phyloP scores from a whole-genome alignment of 768 basidiomycete genomes.

The Naganishia friedmannii region DNA sequence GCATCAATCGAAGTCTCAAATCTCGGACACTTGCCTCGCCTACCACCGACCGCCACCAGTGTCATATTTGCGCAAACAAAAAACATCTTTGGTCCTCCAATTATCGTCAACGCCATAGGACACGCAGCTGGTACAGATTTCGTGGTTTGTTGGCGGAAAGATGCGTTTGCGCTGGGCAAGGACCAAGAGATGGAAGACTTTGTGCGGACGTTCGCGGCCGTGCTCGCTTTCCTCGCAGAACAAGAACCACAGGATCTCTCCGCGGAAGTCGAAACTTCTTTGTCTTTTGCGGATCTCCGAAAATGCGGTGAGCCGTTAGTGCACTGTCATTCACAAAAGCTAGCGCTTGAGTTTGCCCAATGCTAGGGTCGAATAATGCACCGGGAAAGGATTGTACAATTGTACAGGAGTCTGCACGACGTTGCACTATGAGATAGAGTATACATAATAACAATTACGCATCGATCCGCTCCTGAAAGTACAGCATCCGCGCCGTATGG shows the following conservation, averaged over 20 bases:
- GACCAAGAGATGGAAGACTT: neutral
- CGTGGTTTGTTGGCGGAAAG: neutral
- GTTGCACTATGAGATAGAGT: too few relatives aligned
- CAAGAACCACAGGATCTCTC: neutral
- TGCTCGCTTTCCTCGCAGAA: neutral
- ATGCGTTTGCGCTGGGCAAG: neutral
- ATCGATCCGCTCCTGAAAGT: too few relatives aligned
- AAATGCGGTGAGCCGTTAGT: neutral
- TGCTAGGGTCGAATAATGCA: too few relatives aligned
- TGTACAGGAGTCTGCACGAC: too few relatives aligned
- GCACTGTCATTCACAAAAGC: too few relatives aligned
- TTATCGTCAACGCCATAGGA: neutral
- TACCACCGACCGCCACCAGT: neutral
- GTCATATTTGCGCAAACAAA: neutral
- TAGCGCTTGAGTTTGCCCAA: too few relatives aligned
- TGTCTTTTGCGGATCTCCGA: conserved; percentile 1
- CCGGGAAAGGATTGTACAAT: too few relatives aligned
- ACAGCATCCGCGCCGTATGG: too few relatives aligned
- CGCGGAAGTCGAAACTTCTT: neutral
- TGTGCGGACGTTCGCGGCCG: neutral
- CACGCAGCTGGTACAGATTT: neutral
- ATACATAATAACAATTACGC: too few relatives aligned
- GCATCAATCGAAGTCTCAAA: conserved; percentile 6
- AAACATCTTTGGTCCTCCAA: neutral
- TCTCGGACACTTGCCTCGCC: conserved; percentile 1